Base-by-base conservation (phyloP, 148 eudicot species). In the Fagopyrum esculentum region DNA sequence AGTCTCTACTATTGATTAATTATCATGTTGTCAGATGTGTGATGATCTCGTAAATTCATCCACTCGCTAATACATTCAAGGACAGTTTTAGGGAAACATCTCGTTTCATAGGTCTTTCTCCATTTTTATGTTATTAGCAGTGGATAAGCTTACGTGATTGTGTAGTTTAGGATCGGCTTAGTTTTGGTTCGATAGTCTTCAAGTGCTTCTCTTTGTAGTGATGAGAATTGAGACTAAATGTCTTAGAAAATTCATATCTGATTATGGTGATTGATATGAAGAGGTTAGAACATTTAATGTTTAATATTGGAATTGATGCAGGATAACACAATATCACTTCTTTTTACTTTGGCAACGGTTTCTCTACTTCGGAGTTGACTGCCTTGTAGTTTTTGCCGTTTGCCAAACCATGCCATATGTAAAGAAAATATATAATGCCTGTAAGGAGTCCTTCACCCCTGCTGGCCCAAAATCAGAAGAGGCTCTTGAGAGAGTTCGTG, bases 351-450 rank as follows among this genome's bases (percentile, higher is more conserved):
- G 69, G 45, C 69, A 30, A 30, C 44, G 26, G 45, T 30, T 63
- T 29, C n/a, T 43, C 45, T 4, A 63, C 69, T 8, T 30, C 30
- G 44, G 44, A 63, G 79, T 80, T 75, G 55, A 75, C 75, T 78
- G 77, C 54, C 74, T 66, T 45, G 66, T 16, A 9, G 50, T 44
- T 29, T 40, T 68, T 71, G 77, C 81, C 47, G 17, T 74, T 69
- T 73, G 59, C 81, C 83, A 79, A 80, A 87, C 75, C 87, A 95
- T 95, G 99, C 98, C 99, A 82, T 86, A 87, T 76, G 76, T 95
- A 73, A 96, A 95, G 85, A 95, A 90, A 86, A 87, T 95, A 74
- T 95, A 89, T 79, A 95, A 92, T 79, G 93, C 97, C 76, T 95
- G 98, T 86, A 95, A 90, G 86, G 98, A 80, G 19, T 92, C 98